These are phyloP conservation scores for Podaxis sp. DNA, from an alignment of 768 basidiomycete genomes.

Conservation along the genomic window DNA sequence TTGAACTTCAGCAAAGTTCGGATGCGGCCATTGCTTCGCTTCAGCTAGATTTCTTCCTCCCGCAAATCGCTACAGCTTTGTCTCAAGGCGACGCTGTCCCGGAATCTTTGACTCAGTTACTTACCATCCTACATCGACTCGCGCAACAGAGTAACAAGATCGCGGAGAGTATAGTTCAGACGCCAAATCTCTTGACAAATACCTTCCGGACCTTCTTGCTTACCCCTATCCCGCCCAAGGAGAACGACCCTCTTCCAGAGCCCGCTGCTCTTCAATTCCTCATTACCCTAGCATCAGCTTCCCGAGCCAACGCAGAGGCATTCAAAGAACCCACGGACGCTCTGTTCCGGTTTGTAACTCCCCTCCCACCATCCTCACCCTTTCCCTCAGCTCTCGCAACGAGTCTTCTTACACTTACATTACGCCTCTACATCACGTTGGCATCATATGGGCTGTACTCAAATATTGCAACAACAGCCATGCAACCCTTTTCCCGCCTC, in stretches of 20 bases:
- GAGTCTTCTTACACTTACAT: slow-evolving; percentile 50
- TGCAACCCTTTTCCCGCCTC: slow-evolving; percentile 52
- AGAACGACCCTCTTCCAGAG: slow-evolving; percentile 35
- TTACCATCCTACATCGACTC: slow-evolving; percentile 59
- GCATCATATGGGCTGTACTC: slow-evolving; percentile 80
- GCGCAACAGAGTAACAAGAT: slow-evolving; percentile 54
- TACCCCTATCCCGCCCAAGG: slow-evolving; percentile 42
- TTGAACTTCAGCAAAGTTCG: slow-evolving; percentile 42
- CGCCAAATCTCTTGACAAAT: slow-evolving; percentile 49
- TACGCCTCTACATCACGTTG: slow-evolving; percentile 63
- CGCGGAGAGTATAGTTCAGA: slow-evolving; percentile 50
- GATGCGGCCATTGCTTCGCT: slow-evolving; percentile 32
- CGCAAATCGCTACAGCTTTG: slow-evolving; percentile 44
- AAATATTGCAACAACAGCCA: slow-evolving; percentile 62
- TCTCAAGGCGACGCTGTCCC: slow-evolving; percentile 41
- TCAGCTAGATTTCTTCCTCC: slow-evolving; percentile 40
- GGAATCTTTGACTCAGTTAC: slow-evolving; percentile 52
- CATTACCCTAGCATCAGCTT: slow-evolving; percentile 54
- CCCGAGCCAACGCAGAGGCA: slow-evolving; percentile 62
- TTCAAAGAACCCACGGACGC: slow-evolving; percentile 59
- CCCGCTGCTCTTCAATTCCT: slow-evolving; percentile 59
- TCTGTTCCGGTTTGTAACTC: slow-evolving; percentile 69
- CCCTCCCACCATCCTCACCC: slow-evolving; percentile 44
- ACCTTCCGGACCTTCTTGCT: slow-evolving; percentile 59
- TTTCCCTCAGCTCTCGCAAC: slow-evolving; percentile 43